A percentile compares a stretch with the other conserved stretches of the same genome.
Conservation (phyloP, 345 rosid species). For the Dipteronia dyeriana region DNA sequence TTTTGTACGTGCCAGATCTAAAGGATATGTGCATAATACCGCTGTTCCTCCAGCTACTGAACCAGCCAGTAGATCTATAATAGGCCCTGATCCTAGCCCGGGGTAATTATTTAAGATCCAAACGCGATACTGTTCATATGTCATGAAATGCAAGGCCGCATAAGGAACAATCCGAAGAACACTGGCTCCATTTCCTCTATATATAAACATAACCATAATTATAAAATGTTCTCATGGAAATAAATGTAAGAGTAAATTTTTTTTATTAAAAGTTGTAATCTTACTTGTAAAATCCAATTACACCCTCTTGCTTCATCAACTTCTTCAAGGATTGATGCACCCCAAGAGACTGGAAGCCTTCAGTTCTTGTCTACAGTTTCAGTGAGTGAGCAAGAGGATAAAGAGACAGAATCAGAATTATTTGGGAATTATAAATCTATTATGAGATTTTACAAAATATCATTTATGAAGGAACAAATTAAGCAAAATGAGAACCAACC, state of each 20-base stretch:
- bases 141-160: conserved; percentile 97
- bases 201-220: conserved; percentile 24
- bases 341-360: conserved; percentile 77
- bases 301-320: conserved; percentile 77
- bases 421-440: neutral
- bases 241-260: neutral
- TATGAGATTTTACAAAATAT: neutral
- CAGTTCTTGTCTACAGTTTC: conserved; percentile 72
- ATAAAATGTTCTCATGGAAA: conserved; percentile 8
- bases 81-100: conserved; percentile 81
- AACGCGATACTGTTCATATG: conserved; percentile 85
- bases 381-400: neutral
- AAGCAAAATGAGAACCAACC: neutral
- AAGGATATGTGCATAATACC: conserved; percentile 90
- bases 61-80: conserved; percentile 93
- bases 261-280: conserved; percentile 8
- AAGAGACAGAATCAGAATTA: conserved; percentile 6
- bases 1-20: conserved; percentile 95
- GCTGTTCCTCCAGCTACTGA: conserved; percentile 97
- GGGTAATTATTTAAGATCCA: conserved; percentile 77
- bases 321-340: conserved; percentile 71
- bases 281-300: conserved; percentile 86
- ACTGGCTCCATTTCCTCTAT: conserved; percentile 96
- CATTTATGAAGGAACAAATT: neutral
- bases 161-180: conserved; percentile 92